Base-by-base conservation (phyloP, 805 yeast genomes). In the Schwanniomyces vanrijiae region DNA sequence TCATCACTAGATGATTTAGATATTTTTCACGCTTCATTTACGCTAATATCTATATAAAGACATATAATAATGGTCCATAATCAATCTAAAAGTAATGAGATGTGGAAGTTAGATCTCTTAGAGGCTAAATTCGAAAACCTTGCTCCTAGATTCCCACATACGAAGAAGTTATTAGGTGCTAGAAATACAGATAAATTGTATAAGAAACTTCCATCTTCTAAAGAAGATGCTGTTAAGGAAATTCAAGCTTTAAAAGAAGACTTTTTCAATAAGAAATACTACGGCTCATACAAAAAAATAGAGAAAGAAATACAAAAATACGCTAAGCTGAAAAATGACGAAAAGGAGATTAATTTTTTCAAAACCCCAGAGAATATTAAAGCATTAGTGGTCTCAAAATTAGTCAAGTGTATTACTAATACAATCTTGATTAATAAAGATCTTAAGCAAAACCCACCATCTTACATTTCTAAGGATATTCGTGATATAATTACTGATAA, bases 71-170 rank as follows among this genome's bases (percentile, higher is more conserved):
- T 44, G 45, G 37, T 28, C 13, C 38, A 25, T 31, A 8, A 16
- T 40, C 25, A 21, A 19, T 20, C 37, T 37, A 42, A 38, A 10
- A 42, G 40, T 34, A 46, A 16, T 19, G 40, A 21, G n/a, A 46
- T 48, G 46, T 80, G 84, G 81, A 76, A 76, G 54, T 63, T 83
- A 39, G 88, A 83, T 55, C 60, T 82, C 21, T 62, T 83, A 31
- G 86, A 83, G 54, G 69, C 72, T 33, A 75, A 77, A 55, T 80
- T 69, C 62, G 58, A 71, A 25, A 58, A 66, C 5, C 54, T 66
- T 21, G 56, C 64, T 16, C 78, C 84, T 1, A 65, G 87, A 48
- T 81, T 69, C 56, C 66, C 73, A 1, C 71, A 73, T 41, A 81
- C 86, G 2, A 76, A 68, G 51, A 71, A 66, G 53, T 62, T 80